A percentile compares a stretch with the other conserved stretches of the same genome.
These are phyloP conservation scores for Tulasnella sp. DNA, from an alignment of 768 basidiomycete species.

Conservation along the genomic window DNA sequence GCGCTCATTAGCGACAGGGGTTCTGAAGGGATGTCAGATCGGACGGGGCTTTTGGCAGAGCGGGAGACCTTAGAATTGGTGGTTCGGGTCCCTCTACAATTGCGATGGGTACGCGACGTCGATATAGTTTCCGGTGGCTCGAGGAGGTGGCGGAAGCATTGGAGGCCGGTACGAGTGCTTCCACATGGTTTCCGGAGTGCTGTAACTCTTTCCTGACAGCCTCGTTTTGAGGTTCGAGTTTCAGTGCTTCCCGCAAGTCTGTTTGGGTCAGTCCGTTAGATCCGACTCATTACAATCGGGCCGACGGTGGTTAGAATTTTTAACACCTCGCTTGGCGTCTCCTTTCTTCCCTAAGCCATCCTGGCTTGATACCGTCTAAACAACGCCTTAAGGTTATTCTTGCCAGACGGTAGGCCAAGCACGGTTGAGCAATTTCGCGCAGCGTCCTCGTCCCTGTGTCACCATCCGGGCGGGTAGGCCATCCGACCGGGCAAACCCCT, in stretches of 20 bases:
- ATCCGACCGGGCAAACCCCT: background rate
- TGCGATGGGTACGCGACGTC: constrained; percentile 29
- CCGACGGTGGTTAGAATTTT: background rate
- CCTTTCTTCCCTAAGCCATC: constrained; percentile 49
- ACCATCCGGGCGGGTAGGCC: background rate
- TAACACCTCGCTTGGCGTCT: constrained; percentile 63
- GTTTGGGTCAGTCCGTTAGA: background rate
- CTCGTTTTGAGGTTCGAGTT: constrained; percentile 60
- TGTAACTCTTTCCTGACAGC: constrained; percentile 60
- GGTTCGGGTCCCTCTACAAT: constrained; percentile 26
- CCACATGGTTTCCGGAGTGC: background rate
- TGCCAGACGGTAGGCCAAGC: constrained; percentile 43
- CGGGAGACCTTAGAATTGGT: background rate
- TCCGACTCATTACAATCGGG: background rate
- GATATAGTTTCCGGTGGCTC: background rate
- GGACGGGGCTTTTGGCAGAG: no score
- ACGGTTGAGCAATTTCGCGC: constrained; percentile 73
- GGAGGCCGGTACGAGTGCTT: background rate
- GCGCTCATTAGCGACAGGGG: constrained; percentile 28
- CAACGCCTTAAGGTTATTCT: constrained; percentile 69
- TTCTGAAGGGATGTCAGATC: background rate
- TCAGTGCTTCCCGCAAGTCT: constrained; percentile 62
- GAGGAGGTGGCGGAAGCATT: constrained; percentile 30
- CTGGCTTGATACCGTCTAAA: constrained; percentile 77
- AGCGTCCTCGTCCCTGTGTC: constrained; percentile 67